phyloP scores from a whole-genome alignment of 2,329 filamentous ascomycete genomes.

The Aspergillus fijiensis region DNA sequence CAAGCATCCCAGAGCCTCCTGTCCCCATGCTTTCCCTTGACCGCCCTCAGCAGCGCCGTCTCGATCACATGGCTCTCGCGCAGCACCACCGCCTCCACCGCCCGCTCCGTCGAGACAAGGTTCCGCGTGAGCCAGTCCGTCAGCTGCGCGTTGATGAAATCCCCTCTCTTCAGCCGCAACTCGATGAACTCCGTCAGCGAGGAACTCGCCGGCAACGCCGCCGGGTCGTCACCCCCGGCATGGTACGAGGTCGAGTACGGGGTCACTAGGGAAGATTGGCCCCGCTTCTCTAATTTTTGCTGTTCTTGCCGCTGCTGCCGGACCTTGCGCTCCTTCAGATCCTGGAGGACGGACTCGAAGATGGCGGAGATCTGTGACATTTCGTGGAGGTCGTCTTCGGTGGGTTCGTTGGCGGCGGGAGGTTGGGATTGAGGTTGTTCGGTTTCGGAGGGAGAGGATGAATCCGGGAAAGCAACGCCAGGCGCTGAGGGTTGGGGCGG shows the following conservation, averaged over 20 bases:
- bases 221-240: not conserved
- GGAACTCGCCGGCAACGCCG: not conserved
- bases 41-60: constrained; percentile 27
- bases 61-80: constrained; percentile 35
- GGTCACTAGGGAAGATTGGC: not conserved
- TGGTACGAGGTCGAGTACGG: not conserved
- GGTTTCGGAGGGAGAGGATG: not conserved
- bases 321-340: constrained; percentile 13
- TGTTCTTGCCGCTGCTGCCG: not conserved
- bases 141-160: constrained; percentile 7
- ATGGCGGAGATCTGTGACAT: constrained; percentile 27
- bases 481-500: not conserved
- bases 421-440: not conserved
- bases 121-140: constrained; percentile 13
- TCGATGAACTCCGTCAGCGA: not conserved
- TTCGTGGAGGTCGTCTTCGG: constrained; percentile 19
- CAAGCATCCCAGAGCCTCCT: constrained; percentile 42
- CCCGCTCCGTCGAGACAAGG: constrained; percentile 20
- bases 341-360: constrained; percentile 26
- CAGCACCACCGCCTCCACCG: constrained; percentile 29
- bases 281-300: not conserved
- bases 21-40: constrained; percentile 33
- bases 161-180: not conserved
- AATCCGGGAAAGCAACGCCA: not conserved
- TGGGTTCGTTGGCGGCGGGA: not conserved